Evolutionary conservation across 139 green algal genomes (phyloP).

Genomic region (Astrephomene gubernaculifera): DNA sequence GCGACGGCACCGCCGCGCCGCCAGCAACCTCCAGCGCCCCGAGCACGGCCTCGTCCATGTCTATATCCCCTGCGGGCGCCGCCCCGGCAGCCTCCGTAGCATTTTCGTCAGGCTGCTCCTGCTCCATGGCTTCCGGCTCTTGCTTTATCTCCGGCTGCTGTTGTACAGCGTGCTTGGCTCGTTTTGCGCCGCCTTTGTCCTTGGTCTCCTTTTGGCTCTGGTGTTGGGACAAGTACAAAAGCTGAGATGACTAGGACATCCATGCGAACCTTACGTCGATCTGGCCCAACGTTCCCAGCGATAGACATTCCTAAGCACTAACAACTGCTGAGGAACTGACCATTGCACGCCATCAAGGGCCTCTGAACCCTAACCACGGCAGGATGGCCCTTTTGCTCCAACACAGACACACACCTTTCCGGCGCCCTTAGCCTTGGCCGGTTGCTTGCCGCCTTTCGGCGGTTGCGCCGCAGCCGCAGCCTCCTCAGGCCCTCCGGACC

Average conservation of each 20-base stretch:
- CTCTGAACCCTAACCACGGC: no score
- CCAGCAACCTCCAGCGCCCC: not conserved
- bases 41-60: conserved; percentile 15
- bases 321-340: no score
- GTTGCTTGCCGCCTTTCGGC: not conserved
- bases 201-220: not conserved
- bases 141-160: not conserved
- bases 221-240: not conserved
- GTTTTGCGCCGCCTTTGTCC: not conserved
- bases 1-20: no score
- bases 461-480: not conserved
- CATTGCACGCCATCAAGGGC: no score
- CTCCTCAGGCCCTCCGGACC: not conserved
- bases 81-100: not conserved
- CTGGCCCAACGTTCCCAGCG: no score
- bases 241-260: no score
- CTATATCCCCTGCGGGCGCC: not conserved
- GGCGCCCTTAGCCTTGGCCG: conserved; percentile 12
- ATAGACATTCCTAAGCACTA: no score
- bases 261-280: no score
- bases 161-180: not conserved
- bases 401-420: conserved; percentile 2
- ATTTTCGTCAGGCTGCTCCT: not conserved
- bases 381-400: no score
- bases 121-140: not conserved